Base-by-base conservation (phyloP, 2,329 filamentous ascomycete species). In the Fusarium domesticum region DNA sequence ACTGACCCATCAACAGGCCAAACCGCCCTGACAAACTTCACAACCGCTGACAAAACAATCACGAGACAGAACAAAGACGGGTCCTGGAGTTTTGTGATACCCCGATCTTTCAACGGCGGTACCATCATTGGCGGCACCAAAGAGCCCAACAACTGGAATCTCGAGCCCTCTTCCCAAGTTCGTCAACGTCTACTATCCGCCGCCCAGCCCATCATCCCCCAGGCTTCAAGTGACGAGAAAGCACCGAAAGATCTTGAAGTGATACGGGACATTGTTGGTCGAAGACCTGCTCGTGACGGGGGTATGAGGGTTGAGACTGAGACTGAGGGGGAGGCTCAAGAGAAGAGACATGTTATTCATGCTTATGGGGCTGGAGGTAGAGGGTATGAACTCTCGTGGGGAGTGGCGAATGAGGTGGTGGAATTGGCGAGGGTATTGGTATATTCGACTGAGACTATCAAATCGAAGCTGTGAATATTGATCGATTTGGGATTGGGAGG, bases 81-180 rank as follows among this genome's bases (percentile, higher is more conserved):
- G 0, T 74, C 70, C 7, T 84, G 81, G 79, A 73, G 75, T 1
- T 85, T 85, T 50, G 74, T 75, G 35, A 78, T 86, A 6, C 81
- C 83, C 1, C 73, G 83, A 3, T 76, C 74, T 7, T 76, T 81
- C 18, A 70, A 77, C 25, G 82, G 82, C 3, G 83, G 83, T 3
- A 85, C 82, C 0, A 70, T 86, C 31, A 76, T 86, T 16, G 83
- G 83, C 5, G 83, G 83, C 0, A 86, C 81, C 8, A 85, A 84
- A 60, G 76, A 85, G 57, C 70, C 73, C 1, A 65, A 76, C 43
- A 69, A 83, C 59, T 82, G 77, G 76, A 69, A 76, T 36, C 60
- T 71, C 0, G 64, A 70, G 15, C 74, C 80, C 2, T 76, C 70
- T 0, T 45, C 52, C 2, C 71, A 75, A 40, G 72, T 74, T 0